Evolutionary conservation across 805 yeast species (phyloP), one percentile per base, ranked within the genome.

Genomic region (Alloascoidea hylecoeti): DNA sequence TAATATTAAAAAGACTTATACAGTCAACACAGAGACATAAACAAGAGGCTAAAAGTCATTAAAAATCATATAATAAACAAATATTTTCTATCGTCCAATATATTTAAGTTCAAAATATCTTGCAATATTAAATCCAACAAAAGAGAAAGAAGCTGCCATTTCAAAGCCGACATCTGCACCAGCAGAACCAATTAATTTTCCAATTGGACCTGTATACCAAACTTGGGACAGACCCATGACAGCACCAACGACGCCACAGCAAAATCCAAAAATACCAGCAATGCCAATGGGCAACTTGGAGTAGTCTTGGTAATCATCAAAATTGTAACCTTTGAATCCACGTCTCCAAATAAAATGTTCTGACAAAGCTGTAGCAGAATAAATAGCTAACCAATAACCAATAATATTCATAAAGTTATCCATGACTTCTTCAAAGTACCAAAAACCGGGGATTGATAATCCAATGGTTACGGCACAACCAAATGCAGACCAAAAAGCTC

Each of bases 91-190:
- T 18, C 54, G 49, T 3, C 55, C 82, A 42, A 64, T 53, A 50
- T 74, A 75, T 57, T 76, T 78, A 54, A 64, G 58, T 63, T 83
- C 94, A 9, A 80, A 50, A 34, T 75, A 75, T 59, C 94, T 68
- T 18, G 64, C 57, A 19, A 61, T 36, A 49, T 72, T 68, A 58
- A 61, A 83, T 17, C 69, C 76, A 39, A 82, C 52, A 45, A 78
- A 75, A 9, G 89, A 61, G 50, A 83, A 82, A 5, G 64, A 70
- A 39, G 69, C 68, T 34, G 78, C 83, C 42, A 86, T 63, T 63
- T 81, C 92, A 52, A 82, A 83, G 27, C 94, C 96, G 51, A 86
- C 68, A 55, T 85, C 96, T 43, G 89, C 96, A 49, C 94, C 94
- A 9, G 51, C 57, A 5, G 47, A 56, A 46, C 89, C 92, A 50